A percentile compares a stretch with the other conserved stretches of the same genome.
phyloP scores from a whole-genome alignment of 2,329 filamentous ascomycete species.

The Meredithiella fracta region DNA sequence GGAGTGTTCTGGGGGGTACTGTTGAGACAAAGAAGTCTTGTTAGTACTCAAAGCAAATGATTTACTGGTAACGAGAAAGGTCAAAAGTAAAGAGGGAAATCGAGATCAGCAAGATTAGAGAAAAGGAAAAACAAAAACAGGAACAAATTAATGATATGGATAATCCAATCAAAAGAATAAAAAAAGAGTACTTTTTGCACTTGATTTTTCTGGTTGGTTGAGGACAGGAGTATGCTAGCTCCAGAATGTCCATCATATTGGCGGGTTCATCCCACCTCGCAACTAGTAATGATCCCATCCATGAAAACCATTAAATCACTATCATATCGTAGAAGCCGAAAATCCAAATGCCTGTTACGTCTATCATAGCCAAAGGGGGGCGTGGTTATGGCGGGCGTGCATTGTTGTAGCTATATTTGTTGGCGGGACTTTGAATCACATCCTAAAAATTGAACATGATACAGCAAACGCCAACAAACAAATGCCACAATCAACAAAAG shows the following conservation, averaged over 20 bases:
- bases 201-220: background rate
- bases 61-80: slow-evolving; percentile 9
- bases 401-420: background rate
- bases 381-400: too few relatives aligned
- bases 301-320: background rate
- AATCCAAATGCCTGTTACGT: too few relatives aligned
- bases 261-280: background rate
- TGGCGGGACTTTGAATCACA: background rate
- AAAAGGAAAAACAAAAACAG: background rate
- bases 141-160: background rate
- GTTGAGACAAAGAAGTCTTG: slow-evolving; percentile 15
- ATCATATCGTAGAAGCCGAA: background rate
- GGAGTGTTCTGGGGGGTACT: slow-evolving; percentile 98
- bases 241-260: background rate
- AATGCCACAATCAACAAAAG: too few relatives aligned
- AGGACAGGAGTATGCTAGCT: background rate
- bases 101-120: background rate
- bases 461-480: too few relatives aligned
- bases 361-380: too few relatives aligned
- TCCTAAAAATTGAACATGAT: background rate
- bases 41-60: background rate
- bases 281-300: background rate
- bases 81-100: slow-evolving; percentile 1
- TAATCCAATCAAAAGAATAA: background rate
- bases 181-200: background rate